Base-by-base conservation (phyloP, 2,329 filamentous ascomycete species). In the Apiospora sp. region DNA sequence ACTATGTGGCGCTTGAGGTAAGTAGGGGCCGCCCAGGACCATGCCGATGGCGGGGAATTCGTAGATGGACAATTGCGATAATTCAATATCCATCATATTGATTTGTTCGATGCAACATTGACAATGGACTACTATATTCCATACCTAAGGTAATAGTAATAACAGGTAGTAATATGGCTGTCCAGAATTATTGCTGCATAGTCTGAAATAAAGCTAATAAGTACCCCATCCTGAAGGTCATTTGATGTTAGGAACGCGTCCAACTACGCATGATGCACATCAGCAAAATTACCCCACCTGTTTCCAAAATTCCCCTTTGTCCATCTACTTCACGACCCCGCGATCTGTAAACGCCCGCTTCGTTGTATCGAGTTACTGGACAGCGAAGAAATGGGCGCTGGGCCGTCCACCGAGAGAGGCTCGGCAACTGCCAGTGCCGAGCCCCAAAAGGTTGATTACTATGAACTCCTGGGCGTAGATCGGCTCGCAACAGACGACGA, bases 401-500 rank as follows among this genome's bases (percentile, higher is more conserved):
- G 89, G 73, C 89, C 90, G 80, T 91, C 89, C 24, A 84, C 87
- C 8, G 78, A 78, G 69, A 81, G 81, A 71, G 78, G 79, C 37
- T 75, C 80, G 72, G 76, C 79, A 44, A 71, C 78, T n/a, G 72
- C 76, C 37, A 75, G 80, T 70, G 73, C 76, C 48, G 71, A 76
- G 10, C 74, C 78, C 68, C 79, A 82, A 69, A 95, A 94, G 83
- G 93, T 89, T 48, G 94, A 92, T 81, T 96, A 96, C 83, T 98
- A 98, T 83, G 93, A 96, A 77, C 87, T 98, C 48, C 88, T 98
- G 6, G 91, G 88, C 7, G 86, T 98, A 22, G 90, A 93, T 74
- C 87, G 90, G 73, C 87, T 89, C 74, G 95, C 94, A 46, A 91
- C 91, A 7, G 93, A 95, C 64, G 93, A 97, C 72, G 95, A 98